Evolutionary conservation across 2,329 filamentous ascomycete genomes (phyloP), one percentile per base, ranked within the genome.

Genomic region (Fusarium succisae): DNA sequence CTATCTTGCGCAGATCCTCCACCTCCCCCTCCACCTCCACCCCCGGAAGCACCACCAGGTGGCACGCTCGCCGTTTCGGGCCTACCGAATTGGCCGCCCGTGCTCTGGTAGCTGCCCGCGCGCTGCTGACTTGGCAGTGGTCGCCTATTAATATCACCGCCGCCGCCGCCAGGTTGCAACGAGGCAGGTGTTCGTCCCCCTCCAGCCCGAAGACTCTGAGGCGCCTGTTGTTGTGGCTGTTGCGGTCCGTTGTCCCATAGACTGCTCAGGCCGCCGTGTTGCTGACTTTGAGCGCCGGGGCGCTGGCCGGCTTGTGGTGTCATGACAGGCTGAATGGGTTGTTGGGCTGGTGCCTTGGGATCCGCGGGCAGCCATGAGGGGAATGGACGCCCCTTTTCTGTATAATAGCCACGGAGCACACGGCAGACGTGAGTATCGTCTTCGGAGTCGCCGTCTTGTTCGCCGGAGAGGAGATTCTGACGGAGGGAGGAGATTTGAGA

Each of bases 391-490:
- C 92, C 93, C 80, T 97, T 96, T 82, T 98, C 95, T 58, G 87
- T 90, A 87, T 99, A 98, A 88, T 98, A 98, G 77, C 91, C 92
- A 78, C 96, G 93, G 32, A 99, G 90, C 41, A 97, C 95, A 78
- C 96, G 94, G 84, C 94, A 97, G 79, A 98, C 93, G 85, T 98
- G 95, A 6, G 95, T 97, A 85, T 97, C 94, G 85, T 98, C 95
- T 83, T 97, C 89, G 72, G 91, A 92, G 80, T 93, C 91, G 83
- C 92, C 91, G 82, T 92, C 91, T 76, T 87, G 86, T 75, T 93
- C 91, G 80, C 87, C 86, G 74, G 88, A 84, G 62, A 93, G 90
- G 73, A 95, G 90, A 70, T 94, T 91, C 70, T 92, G 92, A 78
- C 90, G 89, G 61, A 91, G 87, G 76, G 90, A 88, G 75, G 88